Percentiles rank a stretch among this genome's conserved stretches.
Conservation (phyloP, 495 filamentous ascomycete species). For the Hypoxylon fragiforme region DNA sequence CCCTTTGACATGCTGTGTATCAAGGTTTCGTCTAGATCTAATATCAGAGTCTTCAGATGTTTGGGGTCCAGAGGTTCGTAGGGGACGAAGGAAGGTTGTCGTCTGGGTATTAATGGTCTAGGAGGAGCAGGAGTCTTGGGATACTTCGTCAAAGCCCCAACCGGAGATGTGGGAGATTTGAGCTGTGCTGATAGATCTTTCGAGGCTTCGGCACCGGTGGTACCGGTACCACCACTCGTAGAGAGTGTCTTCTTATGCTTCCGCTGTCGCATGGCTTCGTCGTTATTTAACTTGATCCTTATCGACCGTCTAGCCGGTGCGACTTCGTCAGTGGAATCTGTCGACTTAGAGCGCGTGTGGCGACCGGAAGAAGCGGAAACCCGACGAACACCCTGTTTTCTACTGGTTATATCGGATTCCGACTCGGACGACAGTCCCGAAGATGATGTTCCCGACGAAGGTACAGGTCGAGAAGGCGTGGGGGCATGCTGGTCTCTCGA, state of each 20-base stretch:
- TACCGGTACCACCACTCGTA: constrained; percentile 38
- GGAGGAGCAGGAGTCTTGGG: constrained; percentile 87
- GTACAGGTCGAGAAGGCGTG: constrained; percentile 43
- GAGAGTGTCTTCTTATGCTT: constrained; percentile 60
- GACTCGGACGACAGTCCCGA: constrained; percentile 62
- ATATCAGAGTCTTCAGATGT: constrained; percentile 85
- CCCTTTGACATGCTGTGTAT: constrained; percentile 98
- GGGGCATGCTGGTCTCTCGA: constrained; percentile 20
- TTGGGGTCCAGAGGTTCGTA: constrained; percentile 49
- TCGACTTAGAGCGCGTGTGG: constrained; percentile 60
- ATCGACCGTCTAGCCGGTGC: constrained; percentile 76
- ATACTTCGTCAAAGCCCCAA: constrained; percentile 81
- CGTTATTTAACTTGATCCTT: constrained; percentile 86
- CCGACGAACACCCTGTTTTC: constrained; percentile 37
- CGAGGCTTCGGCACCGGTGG: constrained; percentile 28
- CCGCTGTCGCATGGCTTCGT: constrained; percentile 68
- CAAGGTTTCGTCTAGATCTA: constrained; percentile 94
- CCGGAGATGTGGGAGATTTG: constrained; percentile 89
- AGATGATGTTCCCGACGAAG: constrained; percentile 64
- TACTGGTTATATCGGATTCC: constrained; percentile 54
- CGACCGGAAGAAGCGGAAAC: constrained; percentile 29
- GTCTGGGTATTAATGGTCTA: constrained; percentile 81
- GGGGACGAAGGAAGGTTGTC: constrained; percentile 78
- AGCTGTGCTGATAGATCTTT: constrained; percentile 56
- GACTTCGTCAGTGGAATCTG: constrained; percentile 58